Evolutionary conservation across 768 basidiomycete genomes (phyloP), one percentile per base, ranked within the genome.

Genomic region (Rhodotorula paludigena): DNA sequence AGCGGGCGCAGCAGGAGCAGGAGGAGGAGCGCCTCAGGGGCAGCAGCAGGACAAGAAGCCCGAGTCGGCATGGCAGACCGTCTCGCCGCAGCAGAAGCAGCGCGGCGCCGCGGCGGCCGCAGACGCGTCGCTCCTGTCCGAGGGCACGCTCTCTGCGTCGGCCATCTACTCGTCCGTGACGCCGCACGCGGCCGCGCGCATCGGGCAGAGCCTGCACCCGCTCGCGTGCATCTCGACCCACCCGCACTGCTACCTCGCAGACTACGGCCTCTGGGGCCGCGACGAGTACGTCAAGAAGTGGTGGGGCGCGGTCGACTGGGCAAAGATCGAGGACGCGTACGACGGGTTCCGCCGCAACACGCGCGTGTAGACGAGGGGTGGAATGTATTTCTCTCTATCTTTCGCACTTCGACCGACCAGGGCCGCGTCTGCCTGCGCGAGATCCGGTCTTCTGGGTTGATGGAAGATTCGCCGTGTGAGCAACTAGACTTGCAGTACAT

Each of bases 251-350:
- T 94, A 90, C 89, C 81, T 94, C 75, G 81, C 82, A 56, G 86
- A 88, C 30, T 91, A 87, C 71, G 91, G 91, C 9, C 84, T 94
- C 9, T 92, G 89, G 89, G 91, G 92, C 33, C 89, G 90, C 79
- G 90, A 93, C 77, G 83, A 83, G 73, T 94, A 90, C 83, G 76
- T 93, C 76, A 84, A 82, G 74, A 83, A 86, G 76, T 91, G 92
- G 79, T 94, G 90, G 90, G 81, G 80, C 16, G 88, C 87, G 30
- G 78, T 93, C 60, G 82, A 94, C 77, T 94, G 91, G 91, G 73
- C 78, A 45, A 84, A 83, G 75, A 84, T 88, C 67, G 76, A 71
- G 58, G 54, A 61, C 49, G 59, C 59, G 51, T 74, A 62, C 57
- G 59, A 65, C 8, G 61, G 39, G 39, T 64, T 71, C 25, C 61